A percentile compares a stretch with the other conserved stretches of the same genome.
These are phyloP conservation scores for Exophiala alcalophila DNA, from an alignment of 2,329 filamentous ascomycete species.

Conservation along the genomic window DNA sequence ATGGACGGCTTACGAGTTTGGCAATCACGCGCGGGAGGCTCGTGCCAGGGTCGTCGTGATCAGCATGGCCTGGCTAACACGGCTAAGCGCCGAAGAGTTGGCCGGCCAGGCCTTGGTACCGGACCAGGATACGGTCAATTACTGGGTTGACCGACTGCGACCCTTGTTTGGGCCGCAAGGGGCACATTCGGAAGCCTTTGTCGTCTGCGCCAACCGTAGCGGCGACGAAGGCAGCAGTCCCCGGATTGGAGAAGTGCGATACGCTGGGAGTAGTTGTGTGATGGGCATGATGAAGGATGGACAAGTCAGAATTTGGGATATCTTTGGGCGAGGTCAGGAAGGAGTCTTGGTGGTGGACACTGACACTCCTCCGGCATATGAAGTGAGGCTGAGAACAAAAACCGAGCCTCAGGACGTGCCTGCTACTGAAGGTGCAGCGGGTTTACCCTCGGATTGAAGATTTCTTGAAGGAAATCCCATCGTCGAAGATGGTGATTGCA, in stretches of 20 bases:
- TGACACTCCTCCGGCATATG: constrained; percentile 36
- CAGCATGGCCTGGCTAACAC: constrained; percentile 63
- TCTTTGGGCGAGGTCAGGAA: constrained; percentile 45
- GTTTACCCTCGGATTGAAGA: constrained; percentile 2
- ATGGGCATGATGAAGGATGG: constrained; percentile 35
- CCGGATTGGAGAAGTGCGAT: constrained; percentile 41
- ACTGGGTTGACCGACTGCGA: constrained; percentile 61
- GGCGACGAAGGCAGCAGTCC: constrained; percentile 41
- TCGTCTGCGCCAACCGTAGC: constrained; percentile 48
- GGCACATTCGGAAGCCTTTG: constrained; percentile 37
- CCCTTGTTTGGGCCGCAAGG: constrained; percentile 43
- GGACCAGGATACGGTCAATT: constrained; percentile 60
- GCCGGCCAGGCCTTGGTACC: constrained; percentile 44
- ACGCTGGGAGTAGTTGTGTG: constrained; percentile 50
- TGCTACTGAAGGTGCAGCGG: background rate
- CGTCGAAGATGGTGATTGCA: background rate
- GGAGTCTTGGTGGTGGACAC: constrained; percentile 49
- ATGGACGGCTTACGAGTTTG: constrained; percentile 60
- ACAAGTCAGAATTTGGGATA: constrained; percentile 46
- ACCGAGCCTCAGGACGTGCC: background rate
- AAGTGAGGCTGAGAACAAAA: constrained; percentile 11
- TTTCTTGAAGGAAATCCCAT: background rate
- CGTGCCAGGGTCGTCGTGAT: constrained; percentile 54
- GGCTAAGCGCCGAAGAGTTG: constrained; percentile 49
- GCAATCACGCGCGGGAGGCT: constrained; percentile 50